Evolutionary conservation across 2,329 filamentous ascomycete species (phyloP), one percentile per base, ranked within the genome.

Genomic region (Aspergillus glaucus): DNA sequence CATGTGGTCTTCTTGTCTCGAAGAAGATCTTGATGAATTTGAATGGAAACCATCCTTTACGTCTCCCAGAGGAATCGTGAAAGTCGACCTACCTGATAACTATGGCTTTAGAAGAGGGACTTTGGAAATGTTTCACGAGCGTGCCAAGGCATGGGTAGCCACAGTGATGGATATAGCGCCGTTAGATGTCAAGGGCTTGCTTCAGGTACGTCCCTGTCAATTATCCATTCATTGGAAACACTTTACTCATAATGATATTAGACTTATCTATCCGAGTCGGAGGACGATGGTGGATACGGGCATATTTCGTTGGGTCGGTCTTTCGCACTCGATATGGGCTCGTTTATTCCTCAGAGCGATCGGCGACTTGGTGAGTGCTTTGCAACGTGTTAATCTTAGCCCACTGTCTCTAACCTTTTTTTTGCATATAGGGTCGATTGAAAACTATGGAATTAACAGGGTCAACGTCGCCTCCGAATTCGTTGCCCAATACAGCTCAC

Each of bases 401-500:
- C 36, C 42, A 17, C 32, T 32, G 2, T 17, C 47, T 44, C 37
- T 55, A 50, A 59, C 41, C n/a, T 17, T 7, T 21, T 15, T 6
- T 24, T 30, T 40, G 4, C 6, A 6, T 40, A 5, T 45, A 69
- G 71, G 70, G 14, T 91, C 88, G 6, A 83, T 98, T 44, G 88
- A 94, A 56, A 79, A 79, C 32, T 79, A 87, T 54, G 84, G 86
- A 15, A 82, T 85, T 43, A 81, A 82, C 47, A 82, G 82, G 53
- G 85, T 96, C 65, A 95, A 97, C 65, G 90, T 91, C 9, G 90
- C 88, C 0, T 97, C 93, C 2, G 92, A 97, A 65, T 95, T 98
- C 60, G 83, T 98, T 63, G 90, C 93, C 1, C 92, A 98, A 63
- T 98, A 98, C 66, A 97, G 92, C 3, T 94, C 90, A 22, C 86